These are phyloP conservation scores for Ascomycota sp. DNA, from an alignment of 2,329 filamentous ascomycete genomes.

Conservation along the genomic window DNA sequence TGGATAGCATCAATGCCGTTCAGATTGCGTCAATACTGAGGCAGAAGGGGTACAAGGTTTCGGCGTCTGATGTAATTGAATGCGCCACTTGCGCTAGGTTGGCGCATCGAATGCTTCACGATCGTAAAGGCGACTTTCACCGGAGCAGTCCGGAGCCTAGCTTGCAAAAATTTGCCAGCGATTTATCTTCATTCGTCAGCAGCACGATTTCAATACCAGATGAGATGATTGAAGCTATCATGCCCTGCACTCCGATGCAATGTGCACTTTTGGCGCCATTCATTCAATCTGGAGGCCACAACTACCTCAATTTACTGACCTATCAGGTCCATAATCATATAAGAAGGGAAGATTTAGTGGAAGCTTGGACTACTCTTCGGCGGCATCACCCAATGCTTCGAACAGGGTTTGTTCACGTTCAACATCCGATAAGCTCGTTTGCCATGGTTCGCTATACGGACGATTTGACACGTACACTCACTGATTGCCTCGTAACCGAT, in stretches of 20 bases:
- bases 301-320: constrained; percentile 56
- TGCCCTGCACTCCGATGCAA: constrained; percentile 64
- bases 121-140: neutral
- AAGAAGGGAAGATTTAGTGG: constrained; percentile 18
- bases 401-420: constrained; percentile 45
- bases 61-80: constrained; percentile 54
- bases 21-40: constrained; percentile 53
- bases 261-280: constrained; percentile 60
- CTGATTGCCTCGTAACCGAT: constrained; percentile 1
- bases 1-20: constrained; percentile 74
- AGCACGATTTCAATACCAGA: constrained; percentile 3
- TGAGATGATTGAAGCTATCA: constrained; percentile 28
- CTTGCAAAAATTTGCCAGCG: constrained; percentile 15
- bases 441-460: constrained; percentile 45
- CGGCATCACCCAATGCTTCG: constrained; percentile 47
- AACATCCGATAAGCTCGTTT: constrained; percentile 39
- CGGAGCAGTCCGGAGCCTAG: constrained; percentile 11
- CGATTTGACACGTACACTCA: constrained; percentile 2
- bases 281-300: constrained; percentile 36
- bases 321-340: constrained; percentile 24
- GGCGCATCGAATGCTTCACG: constrained; percentile 8
- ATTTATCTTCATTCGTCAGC: constrained; percentile 10
- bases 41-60: constrained; percentile 31
- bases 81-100: constrained; percentile 23
- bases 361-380: constrained; percentile 36